A percentile compares a stretch with the other conserved stretches of the same genome.
These are phyloP conservation scores for Colletotrichum destructivum DNA, from an alignment of 2,329 filamentous ascomycete species.

Conservation along the genomic window DNA sequence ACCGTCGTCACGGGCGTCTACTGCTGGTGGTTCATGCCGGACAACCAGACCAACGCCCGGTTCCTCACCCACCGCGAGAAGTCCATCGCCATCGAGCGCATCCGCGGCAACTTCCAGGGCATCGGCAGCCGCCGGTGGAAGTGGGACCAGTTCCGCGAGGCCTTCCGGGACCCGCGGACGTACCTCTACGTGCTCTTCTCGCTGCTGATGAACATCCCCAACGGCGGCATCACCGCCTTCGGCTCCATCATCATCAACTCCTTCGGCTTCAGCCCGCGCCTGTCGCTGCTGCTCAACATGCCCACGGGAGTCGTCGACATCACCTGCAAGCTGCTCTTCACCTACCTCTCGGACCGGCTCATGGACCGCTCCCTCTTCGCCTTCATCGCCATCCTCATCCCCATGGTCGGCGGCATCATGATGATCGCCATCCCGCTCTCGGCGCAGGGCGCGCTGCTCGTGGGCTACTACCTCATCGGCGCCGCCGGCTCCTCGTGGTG, in stretches of 20 bases:
- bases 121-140: conserved; percentile 66
- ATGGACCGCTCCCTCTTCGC: conserved; percentile 47
- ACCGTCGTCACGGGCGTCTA: conserved; percentile 44
- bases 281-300: conserved; percentile 43
- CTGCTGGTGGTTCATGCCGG: conserved; percentile 59
- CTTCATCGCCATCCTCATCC: conserved; percentile 47
- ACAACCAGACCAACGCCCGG: conserved; percentile 71
- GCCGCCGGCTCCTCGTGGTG: conserved; percentile 47
- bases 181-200: conserved; percentile 68
- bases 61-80: conserved; percentile 71
- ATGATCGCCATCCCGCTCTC: conserved; percentile 47
- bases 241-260: conserved; percentile 43
- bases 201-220: conserved; percentile 46
- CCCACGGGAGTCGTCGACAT: conserved; percentile 43
- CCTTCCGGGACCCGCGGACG: conserved; percentile 64
- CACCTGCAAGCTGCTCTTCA: conserved; percentile 45
- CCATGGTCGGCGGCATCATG: conserved; percentile 48
- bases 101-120: conserved; percentile 64
- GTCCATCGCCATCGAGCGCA: conserved; percentile 63
- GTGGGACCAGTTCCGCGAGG: conserved; percentile 61
- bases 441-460: conserved; percentile 44
- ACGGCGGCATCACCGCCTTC: conserved; percentile 45
- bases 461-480: conserved; percentile 47
- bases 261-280: conserved; percentile 42
- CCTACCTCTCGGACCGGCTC: conserved; percentile 47